Evolutionary conservation across 768 basidiomycete genomes (phyloP).

Genomic region (Boletus reticulatus): DNA sequence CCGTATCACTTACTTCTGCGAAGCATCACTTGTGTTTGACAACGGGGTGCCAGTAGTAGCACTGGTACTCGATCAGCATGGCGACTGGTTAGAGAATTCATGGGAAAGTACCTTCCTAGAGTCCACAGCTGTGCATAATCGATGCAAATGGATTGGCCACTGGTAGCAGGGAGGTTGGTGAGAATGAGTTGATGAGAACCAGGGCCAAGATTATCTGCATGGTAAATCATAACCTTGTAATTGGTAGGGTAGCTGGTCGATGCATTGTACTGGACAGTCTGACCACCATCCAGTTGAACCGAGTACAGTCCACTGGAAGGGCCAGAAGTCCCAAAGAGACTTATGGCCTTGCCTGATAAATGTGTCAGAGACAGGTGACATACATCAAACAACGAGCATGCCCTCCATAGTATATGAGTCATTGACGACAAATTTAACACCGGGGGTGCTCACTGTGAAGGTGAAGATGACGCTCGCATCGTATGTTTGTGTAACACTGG

Average conservation of each 20-base stretch:
- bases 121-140: slow-evolving; percentile 33
- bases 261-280: slow-evolving; percentile 18
- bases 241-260: slow-evolving; percentile 15
- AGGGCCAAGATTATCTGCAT: slow-evolving; percentile 38
- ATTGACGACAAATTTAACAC: not conserved
- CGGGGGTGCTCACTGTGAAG: slow-evolving; percentile 36
- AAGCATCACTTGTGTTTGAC: too few species aligned
- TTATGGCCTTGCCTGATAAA: slow-evolving; percentile 40
- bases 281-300: slow-evolving; percentile 36
- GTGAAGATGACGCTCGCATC: slow-evolving; percentile 36
- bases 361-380: not conserved
- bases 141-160: slow-evolving; percentile 26
- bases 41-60: not conserved
- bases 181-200: slow-evolving; percentile 36
- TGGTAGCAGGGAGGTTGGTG: slow-evolving; percentile 26
- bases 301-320: slow-evolving; percentile 35
- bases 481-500: slow-evolving; percentile 35
- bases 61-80: slow-evolving; percentile 1
- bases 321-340: slow-evolving; percentile 43
- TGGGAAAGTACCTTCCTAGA: slow-evolving; percentile 13
- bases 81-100: not conserved
- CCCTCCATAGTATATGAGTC: slow-evolving; percentile 19
- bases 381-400: slow-evolving; percentile 1
- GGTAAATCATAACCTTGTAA: slow-evolving; percentile 34
- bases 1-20: slow-evolving; percentile 12